Conservation (phyloP, 1,284 basidiomycete genomes). For the Puccinia triticina region DNA sequence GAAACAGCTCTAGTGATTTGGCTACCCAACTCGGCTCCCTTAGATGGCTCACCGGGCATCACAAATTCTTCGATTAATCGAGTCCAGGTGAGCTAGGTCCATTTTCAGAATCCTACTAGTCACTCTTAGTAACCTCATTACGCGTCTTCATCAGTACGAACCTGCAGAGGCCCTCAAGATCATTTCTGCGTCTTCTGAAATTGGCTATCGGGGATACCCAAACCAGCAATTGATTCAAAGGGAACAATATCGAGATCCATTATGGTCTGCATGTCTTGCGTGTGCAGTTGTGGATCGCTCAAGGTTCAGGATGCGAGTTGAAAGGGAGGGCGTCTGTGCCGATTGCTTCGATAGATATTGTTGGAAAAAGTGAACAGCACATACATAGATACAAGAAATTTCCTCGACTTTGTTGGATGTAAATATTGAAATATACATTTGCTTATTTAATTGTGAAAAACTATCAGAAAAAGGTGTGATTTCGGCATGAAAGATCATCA, state of each 20-base stretch:
- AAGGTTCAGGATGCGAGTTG: not conserved
- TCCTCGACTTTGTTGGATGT: too few relatives aligned
- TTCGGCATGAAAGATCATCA: too few relatives aligned
- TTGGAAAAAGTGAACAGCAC: constrained; percentile 26
- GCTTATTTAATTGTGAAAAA: too few relatives aligned
- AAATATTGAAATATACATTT: too few relatives aligned
- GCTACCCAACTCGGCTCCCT: constrained; percentile 35
- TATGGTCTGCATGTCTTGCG: constrained; percentile 45
- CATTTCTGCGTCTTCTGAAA: constrained; percentile 31
- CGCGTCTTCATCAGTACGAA: constrained; percentile 16
- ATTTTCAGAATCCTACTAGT: not conserved
- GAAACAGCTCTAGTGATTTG: constrained; percentile 30
- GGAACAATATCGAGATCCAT: constrained; percentile 33
- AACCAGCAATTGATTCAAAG: not conserved
- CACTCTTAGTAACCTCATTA: not conserved
- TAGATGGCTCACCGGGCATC: constrained; percentile 23
- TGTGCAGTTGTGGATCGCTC: constrained; percentile 44
- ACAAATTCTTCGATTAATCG: constrained; percentile 40
- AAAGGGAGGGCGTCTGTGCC: constrained; percentile 33
- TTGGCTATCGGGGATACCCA: constrained; percentile 38
- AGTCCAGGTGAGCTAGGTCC: constrained; percentile 25
- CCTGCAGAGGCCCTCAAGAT: constrained; percentile 1
- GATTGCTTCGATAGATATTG: constrained; percentile 48
- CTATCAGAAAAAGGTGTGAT: too few relatives aligned
- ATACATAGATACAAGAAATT: not conserved